These are phyloP conservation scores for Sporothrix brunneoviolacea DNA, from an alignment of 2,329 filamentous ascomycete species.

Conservation along the genomic window DNA sequence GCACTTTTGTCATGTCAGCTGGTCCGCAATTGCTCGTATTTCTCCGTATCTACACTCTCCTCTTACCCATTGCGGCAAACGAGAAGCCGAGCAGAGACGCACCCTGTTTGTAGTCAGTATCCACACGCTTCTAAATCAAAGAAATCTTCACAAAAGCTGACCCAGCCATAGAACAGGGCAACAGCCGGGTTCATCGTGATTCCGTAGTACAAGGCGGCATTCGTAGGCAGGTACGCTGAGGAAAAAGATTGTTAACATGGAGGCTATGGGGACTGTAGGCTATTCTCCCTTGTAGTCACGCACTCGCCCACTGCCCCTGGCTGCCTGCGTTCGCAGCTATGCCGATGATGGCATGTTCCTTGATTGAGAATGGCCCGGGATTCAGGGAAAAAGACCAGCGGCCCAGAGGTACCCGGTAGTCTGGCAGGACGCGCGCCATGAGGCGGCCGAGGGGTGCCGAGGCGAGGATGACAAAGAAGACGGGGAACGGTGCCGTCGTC, in stretches of 20 bases:
- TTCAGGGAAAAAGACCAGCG: constrained; percentile 18
- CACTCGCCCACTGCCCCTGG: constrained; percentile 21
- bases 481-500: constrained; percentile 16
- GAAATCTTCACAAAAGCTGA: too few species aligned
- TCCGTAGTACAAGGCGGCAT: constrained; percentile 18
- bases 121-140: too few species aligned
- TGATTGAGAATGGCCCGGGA: constrained; percentile 18
- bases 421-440: constrained; percentile 16
- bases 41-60: too few species aligned
- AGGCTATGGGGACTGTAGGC: too few species aligned
- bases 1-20: too few species aligned
- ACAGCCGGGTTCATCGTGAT: constrained; percentile 19
- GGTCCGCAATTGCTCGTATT: too few species aligned
- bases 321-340: constrained; percentile 20
- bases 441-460: constrained; percentile 18
- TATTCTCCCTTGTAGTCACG: too few species aligned
- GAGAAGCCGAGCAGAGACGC: constrained; percentile 17
- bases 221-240: constrained; percentile 30
- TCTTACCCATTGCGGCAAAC: constrained; percentile 19
- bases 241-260: too few species aligned
- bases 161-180: constrained; percentile 18
- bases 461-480: constrained; percentile 21
- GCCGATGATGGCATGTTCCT: constrained; percentile 20
- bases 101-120: too few species aligned
- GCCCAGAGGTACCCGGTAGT: constrained; percentile 15